Evolutionary conservation across 176 grass and related monocot genomes (phyloP).

Genomic region (Dactylis glomerata): DNA sequence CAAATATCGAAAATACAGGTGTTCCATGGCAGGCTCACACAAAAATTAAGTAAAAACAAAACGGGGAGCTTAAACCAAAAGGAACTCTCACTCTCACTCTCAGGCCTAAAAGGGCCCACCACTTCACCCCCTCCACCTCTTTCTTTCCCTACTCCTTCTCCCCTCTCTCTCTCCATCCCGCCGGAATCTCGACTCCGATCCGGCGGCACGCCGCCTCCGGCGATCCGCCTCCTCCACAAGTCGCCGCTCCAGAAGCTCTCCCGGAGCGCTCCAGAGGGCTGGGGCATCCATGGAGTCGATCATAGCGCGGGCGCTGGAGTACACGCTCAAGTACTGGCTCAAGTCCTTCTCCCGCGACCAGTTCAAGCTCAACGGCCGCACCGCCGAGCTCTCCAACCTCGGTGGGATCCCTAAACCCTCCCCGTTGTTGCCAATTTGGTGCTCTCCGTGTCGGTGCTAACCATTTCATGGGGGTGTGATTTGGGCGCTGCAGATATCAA

Average conservation of each 20-base stretch:
- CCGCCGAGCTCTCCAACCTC: constrained; percentile 91
- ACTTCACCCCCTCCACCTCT: constrained; percentile 10
- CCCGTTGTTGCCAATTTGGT: constrained; percentile 22
- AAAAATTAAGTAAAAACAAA: background rate
- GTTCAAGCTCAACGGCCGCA: constrained; percentile 99
- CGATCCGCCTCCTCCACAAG: background rate
- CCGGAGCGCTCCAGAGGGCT: background rate
- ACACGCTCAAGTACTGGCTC: constrained; percentile 99
- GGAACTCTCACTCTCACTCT: constrained; percentile 28
- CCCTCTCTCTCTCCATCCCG: constrained; percentile 6
- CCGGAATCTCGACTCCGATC: constrained; percentile 56
- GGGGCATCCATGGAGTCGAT: constrained; percentile 82
- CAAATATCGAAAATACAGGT: background rate
- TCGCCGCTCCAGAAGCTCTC: background rate
- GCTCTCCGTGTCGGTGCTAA: constrained; percentile 32
- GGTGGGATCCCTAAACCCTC: constrained; percentile 35
- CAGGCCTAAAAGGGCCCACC: constrained; percentile 33
- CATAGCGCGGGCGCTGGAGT: constrained; percentile 96
- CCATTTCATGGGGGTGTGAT: constrained; percentile 13
- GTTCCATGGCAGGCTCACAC: background rate
- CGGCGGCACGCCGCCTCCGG: constrained; percentile 19
- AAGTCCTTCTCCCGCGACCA: constrained; percentile 99
- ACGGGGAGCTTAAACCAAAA: constrained; percentile 30
- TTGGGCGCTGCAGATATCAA: constrained; percentile 73
- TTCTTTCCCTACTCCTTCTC: too few species aligned